Percentiles rank a stretch among this genome's conserved stretches.
Evolutionary conservation across 2,329 filamentous ascomycete species (phyloP).

Genomic region (Talaromyces sp.): DNA sequence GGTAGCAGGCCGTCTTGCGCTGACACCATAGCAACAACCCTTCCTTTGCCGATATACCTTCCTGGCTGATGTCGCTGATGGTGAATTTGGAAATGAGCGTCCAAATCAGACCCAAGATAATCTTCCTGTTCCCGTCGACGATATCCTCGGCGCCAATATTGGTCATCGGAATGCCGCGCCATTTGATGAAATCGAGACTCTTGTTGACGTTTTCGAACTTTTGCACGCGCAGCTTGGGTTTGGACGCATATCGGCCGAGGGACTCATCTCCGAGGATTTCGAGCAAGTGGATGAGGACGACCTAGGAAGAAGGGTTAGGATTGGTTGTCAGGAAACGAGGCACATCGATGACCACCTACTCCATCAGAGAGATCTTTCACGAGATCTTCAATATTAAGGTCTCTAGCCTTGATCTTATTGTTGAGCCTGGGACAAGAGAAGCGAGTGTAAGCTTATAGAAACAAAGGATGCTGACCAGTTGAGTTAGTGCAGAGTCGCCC

Average conservation of each 20-base stretch:
- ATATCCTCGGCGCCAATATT: slow-evolving; percentile 98
- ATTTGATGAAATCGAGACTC: slow-evolving; percentile 87
- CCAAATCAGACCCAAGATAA: slow-evolving; percentile 96
- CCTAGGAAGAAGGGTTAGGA: slow-evolving; percentile 47
- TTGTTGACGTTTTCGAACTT: slow-evolving; percentile 98
- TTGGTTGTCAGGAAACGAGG: not conserved
- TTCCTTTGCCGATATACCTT: slow-evolving; percentile 96
- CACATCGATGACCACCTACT: slow-evolving; percentile 51
- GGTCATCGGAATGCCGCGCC: slow-evolving; percentile 88
- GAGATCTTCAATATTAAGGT: slow-evolving; percentile 78
- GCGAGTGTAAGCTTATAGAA: not conserved
- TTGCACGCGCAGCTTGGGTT: slow-evolving; percentile 93
- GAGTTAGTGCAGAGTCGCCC: slow-evolving; percentile 1
- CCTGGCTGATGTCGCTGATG: slow-evolving; percentile 97
- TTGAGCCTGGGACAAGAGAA: slow-evolving; percentile 65
- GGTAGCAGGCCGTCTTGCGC: slow-evolving; percentile 96
- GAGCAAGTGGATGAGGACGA: slow-evolving; percentile 92
- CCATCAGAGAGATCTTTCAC: slow-evolving; percentile 89
- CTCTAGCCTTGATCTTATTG: slow-evolving; percentile 77
- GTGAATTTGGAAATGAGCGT: slow-evolving; percentile 96
- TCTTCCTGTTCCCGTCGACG: slow-evolving; percentile 95
- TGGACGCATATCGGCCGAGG: slow-evolving; percentile 91
- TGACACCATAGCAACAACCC: slow-evolving; percentile 95
- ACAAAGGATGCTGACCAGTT: not conserved
- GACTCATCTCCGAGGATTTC: slow-evolving; percentile 94